Evolutionary conservation across 2,329 filamentous ascomycete genomes (phyloP).

Genomic region (Aspergillus niger): DNA sequence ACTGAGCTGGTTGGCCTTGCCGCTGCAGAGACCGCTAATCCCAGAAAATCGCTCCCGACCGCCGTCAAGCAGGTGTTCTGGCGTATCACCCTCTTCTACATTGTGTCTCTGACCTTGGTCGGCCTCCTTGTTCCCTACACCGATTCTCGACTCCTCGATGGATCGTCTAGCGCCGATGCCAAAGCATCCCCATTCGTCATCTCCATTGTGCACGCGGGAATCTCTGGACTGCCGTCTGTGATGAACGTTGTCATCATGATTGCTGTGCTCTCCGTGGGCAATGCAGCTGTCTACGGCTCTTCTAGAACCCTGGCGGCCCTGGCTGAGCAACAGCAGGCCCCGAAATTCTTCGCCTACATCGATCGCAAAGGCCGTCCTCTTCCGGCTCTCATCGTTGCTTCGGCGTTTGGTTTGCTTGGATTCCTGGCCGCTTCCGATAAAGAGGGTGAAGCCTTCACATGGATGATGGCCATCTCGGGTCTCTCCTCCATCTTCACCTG

Average conservation of each 20-base stretch:
- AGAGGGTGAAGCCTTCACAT: constrained; percentile 68
- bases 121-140: constrained; percentile 79
- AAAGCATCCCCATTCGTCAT: constrained; percentile 91
- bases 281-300: constrained; percentile 87
- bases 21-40: constrained; percentile 60
- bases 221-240: constrained; percentile 76
- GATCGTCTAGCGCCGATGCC: constrained; percentile 62
- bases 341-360: constrained; percentile 74
- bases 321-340: constrained; percentile 83
- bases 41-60: constrained; percentile 72
- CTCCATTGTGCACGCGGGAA: constrained; percentile 81
- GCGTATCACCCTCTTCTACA: constrained; percentile 88
- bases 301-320: constrained; percentile 87
- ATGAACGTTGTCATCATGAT: constrained; percentile 97
- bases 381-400: constrained; percentile 69
- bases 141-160: constrained; percentile 64
- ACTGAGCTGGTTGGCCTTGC: constrained; percentile 64
- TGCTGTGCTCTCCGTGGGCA: constrained; percentile 86
- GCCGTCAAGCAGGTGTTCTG: constrained; percentile 95
- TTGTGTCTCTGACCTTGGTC: constrained; percentile 77
- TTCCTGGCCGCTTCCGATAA: constrained; percentile 70
- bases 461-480: constrained; percentile 76
- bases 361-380: constrained; percentile 80
- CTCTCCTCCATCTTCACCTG: constrained; percentile 75
- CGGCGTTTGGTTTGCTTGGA: constrained; percentile 69